Conservation (phyloP, 2,329 filamentous ascomycete genomes). For the Sarocladium kiliense region DNA sequence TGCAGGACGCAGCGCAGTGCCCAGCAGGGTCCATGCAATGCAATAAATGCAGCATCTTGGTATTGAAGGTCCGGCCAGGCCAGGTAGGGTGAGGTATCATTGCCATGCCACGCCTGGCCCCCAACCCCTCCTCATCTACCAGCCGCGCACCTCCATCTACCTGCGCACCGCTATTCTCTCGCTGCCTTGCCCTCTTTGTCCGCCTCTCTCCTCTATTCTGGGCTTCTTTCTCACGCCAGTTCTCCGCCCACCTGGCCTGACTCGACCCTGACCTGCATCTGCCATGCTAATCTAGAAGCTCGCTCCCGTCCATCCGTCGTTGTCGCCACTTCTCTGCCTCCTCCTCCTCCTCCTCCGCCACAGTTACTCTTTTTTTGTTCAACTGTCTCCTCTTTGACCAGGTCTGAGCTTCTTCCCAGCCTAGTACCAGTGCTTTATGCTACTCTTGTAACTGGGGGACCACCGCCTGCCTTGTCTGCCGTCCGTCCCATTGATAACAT, state of each 20-base stretch:
- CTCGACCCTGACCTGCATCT: slow-evolving; percentile 2
- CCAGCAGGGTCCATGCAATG: slow-evolving; percentile 38
- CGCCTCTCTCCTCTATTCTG: neutral
- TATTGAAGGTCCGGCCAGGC: neutral
- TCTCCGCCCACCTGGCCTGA: too few species aligned
- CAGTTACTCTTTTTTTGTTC: neutral
- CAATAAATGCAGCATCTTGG: neutral
- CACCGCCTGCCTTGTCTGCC: neutral
- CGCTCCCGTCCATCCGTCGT: neutral
- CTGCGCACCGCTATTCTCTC: neutral
- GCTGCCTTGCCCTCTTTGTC: neutral
- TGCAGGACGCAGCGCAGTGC: too few species aligned
- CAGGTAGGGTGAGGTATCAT: neutral
- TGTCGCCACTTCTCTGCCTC: neutral
- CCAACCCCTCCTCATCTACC: neutral
- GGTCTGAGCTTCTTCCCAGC: neutral
- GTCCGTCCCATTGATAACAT: slow-evolving; percentile 3
- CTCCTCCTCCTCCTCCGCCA: neutral
- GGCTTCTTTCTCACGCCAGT: too few species aligned
- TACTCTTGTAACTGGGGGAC: neutral
- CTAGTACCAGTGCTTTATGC: too few species aligned
- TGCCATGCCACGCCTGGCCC: neutral
- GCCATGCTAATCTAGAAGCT: neutral
- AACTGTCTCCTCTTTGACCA: neutral
- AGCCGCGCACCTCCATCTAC: neutral